Evolutionary conservation across 148 eudicot genomes (phyloP).

Genomic region (Pharnaceum exiguum): DNA sequence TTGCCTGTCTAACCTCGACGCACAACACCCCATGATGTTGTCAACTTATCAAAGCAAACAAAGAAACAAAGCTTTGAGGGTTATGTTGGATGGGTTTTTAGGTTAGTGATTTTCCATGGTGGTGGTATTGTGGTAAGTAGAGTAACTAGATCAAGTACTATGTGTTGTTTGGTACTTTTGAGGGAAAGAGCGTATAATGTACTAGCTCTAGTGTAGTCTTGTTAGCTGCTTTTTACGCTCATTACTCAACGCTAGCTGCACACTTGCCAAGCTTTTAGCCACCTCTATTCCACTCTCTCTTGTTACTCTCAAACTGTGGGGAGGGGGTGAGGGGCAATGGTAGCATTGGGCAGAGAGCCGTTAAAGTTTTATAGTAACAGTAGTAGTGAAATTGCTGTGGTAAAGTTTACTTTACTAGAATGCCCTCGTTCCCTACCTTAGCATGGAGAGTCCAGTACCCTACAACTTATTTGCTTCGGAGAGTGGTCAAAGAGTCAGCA

Average conservation of each 20-base stretch:
- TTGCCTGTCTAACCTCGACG: constrained; percentile 65
- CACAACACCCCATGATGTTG: constrained; percentile 69
- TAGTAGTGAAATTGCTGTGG: no score
- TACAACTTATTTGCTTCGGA: no score
- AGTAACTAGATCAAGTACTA: no score
- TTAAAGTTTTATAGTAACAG: constrained; percentile 7
- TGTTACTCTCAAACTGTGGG: background rate
- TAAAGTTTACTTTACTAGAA: no score
- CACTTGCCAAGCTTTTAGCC: background rate
- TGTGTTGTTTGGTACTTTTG: constrained; percentile 12
- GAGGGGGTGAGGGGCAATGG: constrained; percentile 5
- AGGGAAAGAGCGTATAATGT: background rate
- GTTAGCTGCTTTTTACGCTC: background rate
- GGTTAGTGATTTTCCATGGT: no score
- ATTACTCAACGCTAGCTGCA: no score
- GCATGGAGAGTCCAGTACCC: constrained; percentile 1
- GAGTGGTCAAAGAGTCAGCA: no score
- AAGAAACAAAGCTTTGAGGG: no score
- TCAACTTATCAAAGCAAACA: background rate
- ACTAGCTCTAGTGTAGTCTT: background rate
- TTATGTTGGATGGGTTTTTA: no score
- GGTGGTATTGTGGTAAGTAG: no score
- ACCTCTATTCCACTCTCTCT: constrained; percentile 10
- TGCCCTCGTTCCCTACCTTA: constrained; percentile 7
- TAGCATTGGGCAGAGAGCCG: constrained; percentile 41